These are phyloP conservation scores for Nitzschia sp. DNA, from an alignment of 108 stramenopile species.

Conservation along the genomic window DNA sequence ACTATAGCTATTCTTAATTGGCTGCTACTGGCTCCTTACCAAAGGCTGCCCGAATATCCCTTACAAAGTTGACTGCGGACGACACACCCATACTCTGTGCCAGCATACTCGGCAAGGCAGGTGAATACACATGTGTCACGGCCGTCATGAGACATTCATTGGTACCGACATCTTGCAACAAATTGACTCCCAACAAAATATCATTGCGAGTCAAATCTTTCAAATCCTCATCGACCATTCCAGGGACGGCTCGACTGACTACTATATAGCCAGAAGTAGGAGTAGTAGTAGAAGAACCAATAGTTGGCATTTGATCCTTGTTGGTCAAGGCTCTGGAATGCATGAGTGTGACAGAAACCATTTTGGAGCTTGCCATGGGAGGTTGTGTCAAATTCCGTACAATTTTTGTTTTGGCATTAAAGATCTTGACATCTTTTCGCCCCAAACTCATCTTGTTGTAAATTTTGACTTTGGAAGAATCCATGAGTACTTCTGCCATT, in stretches of 20 bases:
- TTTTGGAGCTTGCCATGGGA: constrained; percentile 57
- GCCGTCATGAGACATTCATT: constrained; percentile 71
- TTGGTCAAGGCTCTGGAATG: constrained; percentile 58
- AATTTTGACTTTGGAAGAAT: constrained; percentile 65
- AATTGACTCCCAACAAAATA: constrained; percentile 85
- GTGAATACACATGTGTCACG: constrained; percentile 82
- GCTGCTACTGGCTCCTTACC: neutral
- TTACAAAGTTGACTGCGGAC: constrained; percentile 80
- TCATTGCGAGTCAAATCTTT: constrained; percentile 52
- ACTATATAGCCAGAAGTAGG: constrained; percentile 61
- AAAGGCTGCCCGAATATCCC: constrained; percentile 64
- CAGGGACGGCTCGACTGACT: constrained; percentile 75
- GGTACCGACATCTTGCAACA: constrained; percentile 58
- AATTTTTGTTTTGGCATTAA: constrained; percentile 70
- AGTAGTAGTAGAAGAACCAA: constrained; percentile 16
- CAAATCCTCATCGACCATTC: constrained; percentile 23
- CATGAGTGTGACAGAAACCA: constrained; percentile 77
- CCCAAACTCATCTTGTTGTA: constrained; percentile 90
- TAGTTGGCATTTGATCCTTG: constrained; percentile 18
- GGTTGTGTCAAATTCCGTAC: constrained; percentile 78
- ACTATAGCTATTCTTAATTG: too few species aligned
- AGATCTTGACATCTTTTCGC: constrained; percentile 55
- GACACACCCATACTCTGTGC: constrained; percentile 74
- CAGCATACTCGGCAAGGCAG: constrained; percentile 68
- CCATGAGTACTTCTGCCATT: constrained; percentile 77